Conservation (phyloP, 2,329 filamentous ascomycete genomes). For the Colletotrichum simmondsii region DNA sequence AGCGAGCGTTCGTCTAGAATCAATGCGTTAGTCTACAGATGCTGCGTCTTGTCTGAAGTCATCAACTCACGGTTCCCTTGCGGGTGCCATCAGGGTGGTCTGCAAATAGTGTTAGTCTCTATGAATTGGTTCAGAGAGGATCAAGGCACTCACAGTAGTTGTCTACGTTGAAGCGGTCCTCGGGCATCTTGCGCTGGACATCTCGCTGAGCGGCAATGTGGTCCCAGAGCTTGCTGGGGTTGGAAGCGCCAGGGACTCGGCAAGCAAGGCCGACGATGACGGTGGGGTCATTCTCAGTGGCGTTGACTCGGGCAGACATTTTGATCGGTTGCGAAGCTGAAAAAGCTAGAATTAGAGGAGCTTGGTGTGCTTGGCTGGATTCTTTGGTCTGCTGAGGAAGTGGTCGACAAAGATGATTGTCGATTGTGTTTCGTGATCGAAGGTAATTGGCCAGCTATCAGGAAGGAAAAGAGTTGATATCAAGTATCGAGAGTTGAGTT, state of each 20-base stretch:
- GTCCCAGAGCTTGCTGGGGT: conserved; percentile 43
- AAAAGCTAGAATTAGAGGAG: neutral
- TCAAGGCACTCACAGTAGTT: conserved; percentile 34
- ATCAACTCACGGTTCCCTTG: neutral
- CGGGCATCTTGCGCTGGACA: conserved; percentile 36
- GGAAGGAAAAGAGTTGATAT: neutral
- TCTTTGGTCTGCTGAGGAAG: neutral
- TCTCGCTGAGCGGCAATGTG: conserved; percentile 35
- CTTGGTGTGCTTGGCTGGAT: neutral
- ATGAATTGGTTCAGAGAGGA: neutral
- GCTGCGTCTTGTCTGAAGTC: neutral
- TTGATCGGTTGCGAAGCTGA: conserved; percentile 14
- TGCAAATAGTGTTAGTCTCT: neutral
- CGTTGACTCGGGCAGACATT: conserved; percentile 32
- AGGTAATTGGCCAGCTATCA: neutral
- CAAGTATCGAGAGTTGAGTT: neutral
- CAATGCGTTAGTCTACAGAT: neutral
- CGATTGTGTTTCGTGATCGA: neutral
- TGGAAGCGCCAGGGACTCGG: conserved; percentile 42
- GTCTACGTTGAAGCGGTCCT: conserved; percentile 40
- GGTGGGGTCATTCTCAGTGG: conserved; percentile 40
- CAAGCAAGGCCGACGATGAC: conserved; percentile 47
- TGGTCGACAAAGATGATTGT: neutral
- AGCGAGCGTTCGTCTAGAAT: conserved; percentile 7
- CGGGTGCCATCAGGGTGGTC: neutral